These are phyloP conservation scores for Aspergillus caelatus DNA, from an alignment of 2,329 filamentous ascomycete species.

Conservation along the genomic window DNA sequence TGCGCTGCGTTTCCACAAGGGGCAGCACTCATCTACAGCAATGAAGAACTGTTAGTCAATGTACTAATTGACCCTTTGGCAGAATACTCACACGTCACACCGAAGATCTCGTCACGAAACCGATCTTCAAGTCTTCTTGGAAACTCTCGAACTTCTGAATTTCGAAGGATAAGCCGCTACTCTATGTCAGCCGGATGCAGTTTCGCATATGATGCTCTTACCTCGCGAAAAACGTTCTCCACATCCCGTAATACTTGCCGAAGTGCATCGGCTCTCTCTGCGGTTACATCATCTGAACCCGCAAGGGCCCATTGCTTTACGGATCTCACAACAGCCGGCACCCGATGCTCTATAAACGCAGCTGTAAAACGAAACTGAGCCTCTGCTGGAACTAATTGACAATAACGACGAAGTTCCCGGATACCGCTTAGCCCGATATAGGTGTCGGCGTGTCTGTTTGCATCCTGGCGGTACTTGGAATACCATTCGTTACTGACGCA, in stretches of 20 bases:
- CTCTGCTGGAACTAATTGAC: slow-evolving; percentile 23
- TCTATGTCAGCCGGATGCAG: slow-evolving; percentile 5
- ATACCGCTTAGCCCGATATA: slow-evolving; percentile 26
- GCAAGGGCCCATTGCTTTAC: slow-evolving; percentile 21
- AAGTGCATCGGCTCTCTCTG: slow-evolving; percentile 17
- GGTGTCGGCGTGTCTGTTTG: not conserved
- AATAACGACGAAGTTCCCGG: slow-evolving; percentile 23
- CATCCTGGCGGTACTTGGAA: slow-evolving; percentile 6
- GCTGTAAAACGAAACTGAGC: slow-evolving; percentile 16
- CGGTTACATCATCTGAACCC: slow-evolving; percentile 15
- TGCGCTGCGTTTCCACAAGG: slow-evolving; percentile 11
- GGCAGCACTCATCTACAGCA: not conserved
- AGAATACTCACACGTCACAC: slow-evolving; percentile 12
- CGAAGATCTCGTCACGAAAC: slow-evolving; percentile 6
- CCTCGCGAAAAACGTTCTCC: slow-evolving; percentile 10
- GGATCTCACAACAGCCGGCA: slow-evolving; percentile 22
- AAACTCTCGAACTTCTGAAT: not conserved
- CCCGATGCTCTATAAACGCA: slow-evolving; percentile 15
- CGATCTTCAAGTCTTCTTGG: slow-evolving; percentile 1
- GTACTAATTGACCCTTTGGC: not conserved
- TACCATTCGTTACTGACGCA: slow-evolving; percentile 27
- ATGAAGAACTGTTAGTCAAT: not conserved
- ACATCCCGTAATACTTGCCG: slow-evolving; percentile 13
- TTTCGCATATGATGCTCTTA: slow-evolving; percentile 3
- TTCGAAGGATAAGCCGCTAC: not conserved